Evolutionary conservation across 352 stramenopile species (phyloP), one percentile per base, ranked within the genome.

Genomic region (Elongisporangium senticosum): DNA sequence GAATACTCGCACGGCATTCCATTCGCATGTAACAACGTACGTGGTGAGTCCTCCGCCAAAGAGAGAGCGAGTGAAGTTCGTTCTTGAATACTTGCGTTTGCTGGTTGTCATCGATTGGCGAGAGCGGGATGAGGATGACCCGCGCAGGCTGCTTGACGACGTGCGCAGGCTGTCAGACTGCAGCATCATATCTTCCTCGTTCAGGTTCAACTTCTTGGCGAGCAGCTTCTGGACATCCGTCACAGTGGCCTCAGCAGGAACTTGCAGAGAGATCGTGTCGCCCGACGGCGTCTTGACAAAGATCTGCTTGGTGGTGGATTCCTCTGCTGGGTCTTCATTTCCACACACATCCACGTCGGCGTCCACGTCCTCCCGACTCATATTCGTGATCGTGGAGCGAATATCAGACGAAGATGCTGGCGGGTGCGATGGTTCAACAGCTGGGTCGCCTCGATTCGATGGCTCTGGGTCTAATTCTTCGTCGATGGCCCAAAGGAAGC

Each of bases 401-500:
- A 43, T 43, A 43, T 43, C 33, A 2, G 33, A 17, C 8, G 33
- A 17, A 14, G 33, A 17, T 2, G 17, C 33, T 17, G 11, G 1
- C 3, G 8, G 13, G 11, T 6, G 8, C 33, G 33, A 43, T 43
- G 33, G 17, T 26, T 74, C 70, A 10, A 39, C 39, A 48, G 49
- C 53, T 8, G 47, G 14, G 40, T 63, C 56, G 15, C 66, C 43
- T n/a, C 14, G 23, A 20, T 23, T 19, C 17, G 56, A 60, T 15
- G 59, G 47, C 6, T 74, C 72, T 33, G 78, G 78, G 28, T 88
- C 75, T 50, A 80, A 71, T 43, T 91, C 82, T 53, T 91, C 82
- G 47, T 91, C 82, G 39, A 91, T 82, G n/a, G 75, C 74, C 77
- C 77, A 97, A 17, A 99, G 65, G 8, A 99, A 76, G 60, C 88